Base-by-base conservation (phyloP, 495 filamentous ascomycete genomes). In the Podospora bellae-mahoneyi region DNA sequence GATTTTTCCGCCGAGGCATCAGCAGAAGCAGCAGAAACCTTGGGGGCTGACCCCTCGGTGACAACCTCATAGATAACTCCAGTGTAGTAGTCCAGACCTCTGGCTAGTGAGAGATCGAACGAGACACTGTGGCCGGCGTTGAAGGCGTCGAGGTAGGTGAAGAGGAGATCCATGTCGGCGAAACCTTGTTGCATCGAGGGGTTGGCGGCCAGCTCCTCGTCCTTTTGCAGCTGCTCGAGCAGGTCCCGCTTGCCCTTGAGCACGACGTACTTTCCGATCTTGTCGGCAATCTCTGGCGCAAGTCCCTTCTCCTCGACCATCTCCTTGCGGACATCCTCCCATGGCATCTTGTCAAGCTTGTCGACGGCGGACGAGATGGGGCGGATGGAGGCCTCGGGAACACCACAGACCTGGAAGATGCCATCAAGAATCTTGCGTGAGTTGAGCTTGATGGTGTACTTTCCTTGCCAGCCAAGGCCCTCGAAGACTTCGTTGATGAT, bases 391-490 rank as follows among this genome's bases (percentile, higher is more conserved):
- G 96, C 89, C 53, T 83, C 81, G 1, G 94, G 93, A 20, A 98
- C 94, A 66, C 94, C 94, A 72, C 90, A 94, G 19, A 97, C 91
- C 72, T 89, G 85, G 77, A 98, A 98, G 60, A 98, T 83, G 53
- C 94, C 94, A 68, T 98, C 94, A 54, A 98, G 85, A 39, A 97
- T 93, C 77, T 96, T 96, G 63, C 94, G 85, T 83, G 97, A 93
- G 83, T 97, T 98, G 77, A 97, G 84, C 83, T 97, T 97, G 79
- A 97, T 94, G 4, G 89, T 94, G 71, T 82, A 57, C 78, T 86
- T 68, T 56, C 69, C 69, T 32, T 71, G 64, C 86, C 92, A 44
- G 7, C 90, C 90, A 16, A 98, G 81, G n/a, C 81, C 79, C 72
- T 94, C 89, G 69, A 98, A 96, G 16, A 97, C 89, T 76, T 98